phyloP scores from a whole-genome alignment of 208 protist species.

The Pavlovales sp. region DNA sequence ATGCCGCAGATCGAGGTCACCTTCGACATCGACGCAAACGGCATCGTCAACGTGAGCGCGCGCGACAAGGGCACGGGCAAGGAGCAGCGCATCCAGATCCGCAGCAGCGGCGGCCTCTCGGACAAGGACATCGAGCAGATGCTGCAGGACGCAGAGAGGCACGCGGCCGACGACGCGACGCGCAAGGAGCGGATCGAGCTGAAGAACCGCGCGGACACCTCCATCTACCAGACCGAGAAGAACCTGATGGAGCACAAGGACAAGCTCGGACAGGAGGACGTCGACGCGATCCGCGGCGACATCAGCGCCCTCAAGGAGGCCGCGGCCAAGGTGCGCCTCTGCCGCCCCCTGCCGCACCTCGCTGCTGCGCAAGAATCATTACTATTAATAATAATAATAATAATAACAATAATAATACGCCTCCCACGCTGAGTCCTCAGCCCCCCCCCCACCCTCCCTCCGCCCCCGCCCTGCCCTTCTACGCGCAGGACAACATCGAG shows the following conservation, averaged over 20 bases:
- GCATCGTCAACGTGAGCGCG: slow-evolving; percentile 74
- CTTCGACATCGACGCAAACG: slow-evolving; percentile 84
- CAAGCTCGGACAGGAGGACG: slow-evolving; percentile 52
- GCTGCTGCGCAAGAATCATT: not conserved
- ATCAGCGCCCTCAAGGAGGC: slow-evolving; percentile 27
- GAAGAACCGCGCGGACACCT: slow-evolving; percentile 56
- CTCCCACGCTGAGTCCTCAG: too few relatives aligned
- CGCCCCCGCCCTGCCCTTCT: not conserved
- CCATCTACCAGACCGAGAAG: slow-evolving; percentile 31
- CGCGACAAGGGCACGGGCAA: slow-evolving; percentile 64
- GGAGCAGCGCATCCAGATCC: slow-evolving; percentile 70
- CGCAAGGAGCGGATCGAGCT: slow-evolving; percentile 55
- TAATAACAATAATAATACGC: slow-evolving; percentile 5
- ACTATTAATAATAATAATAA: not conserved
- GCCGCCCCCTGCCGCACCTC: not conserved
- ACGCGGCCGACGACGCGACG: slow-evolving; percentile 53
- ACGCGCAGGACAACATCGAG: not conserved
- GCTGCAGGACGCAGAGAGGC: slow-evolving; percentile 69
- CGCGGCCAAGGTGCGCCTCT: not conserved
- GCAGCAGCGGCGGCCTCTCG: slow-evolving; percentile 68
- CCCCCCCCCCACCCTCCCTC: not conserved
- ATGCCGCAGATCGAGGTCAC: slow-evolving; percentile 66
- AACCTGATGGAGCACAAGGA: slow-evolving; percentile 57
- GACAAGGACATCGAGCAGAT: slow-evolving; percentile 74
- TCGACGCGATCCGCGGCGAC: slow-evolving; percentile 42